phyloP scores from a whole-genome alignment of 73 alveolate species.

The Blepharisma japonicum region DNA sequence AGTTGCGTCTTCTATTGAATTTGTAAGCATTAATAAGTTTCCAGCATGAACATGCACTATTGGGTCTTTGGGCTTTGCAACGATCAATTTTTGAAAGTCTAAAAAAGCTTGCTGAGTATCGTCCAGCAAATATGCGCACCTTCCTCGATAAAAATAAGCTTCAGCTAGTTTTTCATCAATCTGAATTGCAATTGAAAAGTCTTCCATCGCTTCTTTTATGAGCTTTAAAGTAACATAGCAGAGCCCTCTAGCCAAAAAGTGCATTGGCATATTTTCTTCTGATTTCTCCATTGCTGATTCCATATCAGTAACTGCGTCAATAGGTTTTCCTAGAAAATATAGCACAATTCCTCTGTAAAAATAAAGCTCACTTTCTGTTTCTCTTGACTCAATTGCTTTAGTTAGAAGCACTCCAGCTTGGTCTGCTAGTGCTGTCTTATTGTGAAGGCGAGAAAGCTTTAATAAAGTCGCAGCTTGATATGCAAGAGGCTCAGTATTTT shows the following conservation, averaged over 20 bases:
- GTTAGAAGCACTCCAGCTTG: conserved; percentile 35
- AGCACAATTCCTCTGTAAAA: conserved; percentile 47
- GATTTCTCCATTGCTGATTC: conserved; percentile 50
- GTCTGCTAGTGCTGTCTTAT: conserved; percentile 21
- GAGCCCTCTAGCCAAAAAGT: conserved; percentile 47
- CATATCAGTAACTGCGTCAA: conserved; percentile 40
- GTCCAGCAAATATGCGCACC: conserved; percentile 6
- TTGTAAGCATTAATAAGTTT: conserved; percentile 40
- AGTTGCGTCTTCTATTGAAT: conserved; percentile 55
- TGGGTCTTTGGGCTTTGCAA: conserved; percentile 37
- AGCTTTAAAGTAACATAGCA: conserved; percentile 33
- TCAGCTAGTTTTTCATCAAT: conserved; percentile 50
- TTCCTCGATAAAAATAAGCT: conserved; percentile 41
- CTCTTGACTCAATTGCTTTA: conserved; percentile 39
- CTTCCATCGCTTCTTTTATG: conserved; percentile 40
- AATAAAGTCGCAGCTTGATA: conserved; percentile 45
- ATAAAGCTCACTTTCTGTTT: conserved; percentile 41
- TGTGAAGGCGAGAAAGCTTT: conserved; percentile 32
- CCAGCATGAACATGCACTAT: conserved; percentile 52
- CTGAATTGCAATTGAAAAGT: conserved; percentile 36
- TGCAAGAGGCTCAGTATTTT: conserved; percentile 52
- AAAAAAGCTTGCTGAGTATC: conserved; percentile 46
- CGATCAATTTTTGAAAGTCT: conserved; percentile 37
- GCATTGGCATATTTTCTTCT: conserved; percentile 47
- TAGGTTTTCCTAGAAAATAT: conserved; percentile 31